These are phyloP conservation scores for Diplodia sapinea DNA, from an alignment of 2,329 filamentous ascomycete species.

Conservation along the genomic window DNA sequence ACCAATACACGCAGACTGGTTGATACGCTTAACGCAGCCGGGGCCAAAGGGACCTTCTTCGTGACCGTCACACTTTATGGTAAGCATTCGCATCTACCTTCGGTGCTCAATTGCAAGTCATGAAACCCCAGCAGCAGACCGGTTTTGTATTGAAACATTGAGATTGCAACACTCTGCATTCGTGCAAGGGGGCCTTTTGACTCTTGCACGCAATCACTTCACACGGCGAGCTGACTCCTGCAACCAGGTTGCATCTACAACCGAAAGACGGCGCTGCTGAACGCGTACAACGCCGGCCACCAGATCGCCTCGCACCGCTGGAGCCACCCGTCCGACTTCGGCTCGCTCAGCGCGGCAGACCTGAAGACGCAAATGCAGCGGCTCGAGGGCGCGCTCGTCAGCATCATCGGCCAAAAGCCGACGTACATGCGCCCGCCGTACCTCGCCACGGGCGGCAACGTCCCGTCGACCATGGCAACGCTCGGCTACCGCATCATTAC, in stretches of 20 bases:
- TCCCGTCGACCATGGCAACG: conserved; percentile 43
- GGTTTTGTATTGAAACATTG: not conserved
- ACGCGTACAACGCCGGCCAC: conserved; percentile 44
- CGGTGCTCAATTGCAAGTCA: not conserved
- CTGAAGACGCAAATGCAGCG: conserved; percentile 43
- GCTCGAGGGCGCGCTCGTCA: conserved; percentile 44
- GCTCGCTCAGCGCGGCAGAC: conserved; percentile 40
- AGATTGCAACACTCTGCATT: not conserved
- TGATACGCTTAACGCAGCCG: conserved; percentile 41
- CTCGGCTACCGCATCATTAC: conserved; percentile 47
- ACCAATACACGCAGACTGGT: conserved; percentile 44
- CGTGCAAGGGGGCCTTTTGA: not conserved
- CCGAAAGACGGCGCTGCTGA: conserved; percentile 41
- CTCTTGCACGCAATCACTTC: not conserved
- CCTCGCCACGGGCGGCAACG: conserved; percentile 42
- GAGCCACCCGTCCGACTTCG: conserved; percentile 44
- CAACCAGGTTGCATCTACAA: conserved; percentile 44
- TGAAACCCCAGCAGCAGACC: not conserved
- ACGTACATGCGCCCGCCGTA: conserved; percentile 49
- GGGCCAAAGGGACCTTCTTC: conserved; percentile 46
- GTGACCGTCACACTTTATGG: conserved; percentile 43
- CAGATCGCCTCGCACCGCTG: conserved; percentile 47
- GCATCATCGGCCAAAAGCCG: conserved; percentile 46
- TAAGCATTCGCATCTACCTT: conserved; percentile 2
- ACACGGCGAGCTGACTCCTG: not conserved